Base-by-base conservation (phyloP, 2,329 filamentous ascomycete species). In the Tolypocladium guangdongense region DNA sequence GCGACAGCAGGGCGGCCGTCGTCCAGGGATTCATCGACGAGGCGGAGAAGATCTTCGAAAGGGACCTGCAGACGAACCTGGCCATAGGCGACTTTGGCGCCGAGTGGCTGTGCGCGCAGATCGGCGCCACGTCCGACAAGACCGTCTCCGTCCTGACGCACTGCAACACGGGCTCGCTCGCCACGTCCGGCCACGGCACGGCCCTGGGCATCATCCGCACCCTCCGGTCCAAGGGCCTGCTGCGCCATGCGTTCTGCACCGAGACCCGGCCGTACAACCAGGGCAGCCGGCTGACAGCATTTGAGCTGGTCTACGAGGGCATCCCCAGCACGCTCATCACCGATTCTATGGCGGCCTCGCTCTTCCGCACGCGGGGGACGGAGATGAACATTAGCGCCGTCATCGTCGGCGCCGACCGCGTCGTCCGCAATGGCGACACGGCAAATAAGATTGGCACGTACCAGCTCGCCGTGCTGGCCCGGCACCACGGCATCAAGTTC, bases 391-490 rank as follows among this genome's bases (percentile, higher is more conserved):
- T 99, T 55, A 80, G 83, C 7, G 92, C 90, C 7, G 88, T 99
- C 51, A 86, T 99, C 33, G 93, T 99, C 0, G 93, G 93, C 32
- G 93, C 93, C 3, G 93, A 99, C 68, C 83, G 93, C 54, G 93
- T 99, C 16, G 93, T 92, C 35, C 88, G 90, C 50, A 99, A 99
- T 63, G 93, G 93, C 33, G 93, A 99, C 71, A 97, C 93, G 0
- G 93, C 93, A 53, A 99, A 99, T 75, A 99, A 99, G 75, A 95
- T 99, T 57, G 93, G 93, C 51, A 99, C 93, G 0, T 97, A 99
- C 68, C 81, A 86, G 52, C 79, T 99, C 4, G 90, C 93, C 4
- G 90, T 97, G n/a, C 78, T 96, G 33, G 93, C 93, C 24, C 84
- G 80, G 59, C 77, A 91, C 64, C 93, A 99, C 63, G 88, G 88